Evolutionary conservation across 768 basidiomycete genomes (phyloP).

Genomic region (Leucosporidium creatinivorum): DNA sequence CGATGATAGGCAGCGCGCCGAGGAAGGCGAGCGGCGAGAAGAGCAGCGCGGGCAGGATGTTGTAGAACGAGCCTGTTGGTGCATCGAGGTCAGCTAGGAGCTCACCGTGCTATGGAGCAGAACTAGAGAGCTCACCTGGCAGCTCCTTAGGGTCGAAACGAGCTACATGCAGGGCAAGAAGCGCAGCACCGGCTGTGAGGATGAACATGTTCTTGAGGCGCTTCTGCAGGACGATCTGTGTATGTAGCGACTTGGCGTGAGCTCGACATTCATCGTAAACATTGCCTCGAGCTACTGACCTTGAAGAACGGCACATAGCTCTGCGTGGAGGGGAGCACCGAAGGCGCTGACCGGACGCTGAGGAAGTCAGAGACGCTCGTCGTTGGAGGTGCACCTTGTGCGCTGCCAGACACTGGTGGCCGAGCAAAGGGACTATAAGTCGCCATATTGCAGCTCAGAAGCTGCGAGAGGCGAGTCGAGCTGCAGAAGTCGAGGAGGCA

Average conservation of each 20-base stretch:
- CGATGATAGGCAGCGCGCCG: conserved; percentile 23
- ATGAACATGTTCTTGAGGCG: conserved; percentile 16
- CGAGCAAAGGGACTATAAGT: no score
- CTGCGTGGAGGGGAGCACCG: background rate
- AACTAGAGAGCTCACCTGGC: background rate
- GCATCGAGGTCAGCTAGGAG: background rate
- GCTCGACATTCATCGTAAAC: background rate
- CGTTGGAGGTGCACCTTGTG: background rate
- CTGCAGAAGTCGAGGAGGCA: no score
- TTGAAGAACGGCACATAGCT: background rate
- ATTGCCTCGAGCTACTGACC: background rate
- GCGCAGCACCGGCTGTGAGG: conserved; percentile 3
- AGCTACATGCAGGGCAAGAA: background rate
- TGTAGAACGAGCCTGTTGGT: conserved; percentile 18
- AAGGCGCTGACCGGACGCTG: background rate
- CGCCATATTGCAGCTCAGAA: no score
- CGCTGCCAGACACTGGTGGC: no score
- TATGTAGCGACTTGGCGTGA: background rate
- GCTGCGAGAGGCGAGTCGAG: no score
- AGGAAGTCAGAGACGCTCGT: conserved; percentile 2
- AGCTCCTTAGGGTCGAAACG: conserved; percentile 18
- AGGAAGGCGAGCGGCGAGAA: conserved; percentile 13
- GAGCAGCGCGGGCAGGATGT: conserved; percentile 18
- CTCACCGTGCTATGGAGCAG: background rate
- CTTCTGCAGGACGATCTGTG: conserved; percentile 22